Evolutionary conservation across 495 filamentous ascomycete species (phyloP).

Genomic region (Alectoria sarmentosa): DNA sequence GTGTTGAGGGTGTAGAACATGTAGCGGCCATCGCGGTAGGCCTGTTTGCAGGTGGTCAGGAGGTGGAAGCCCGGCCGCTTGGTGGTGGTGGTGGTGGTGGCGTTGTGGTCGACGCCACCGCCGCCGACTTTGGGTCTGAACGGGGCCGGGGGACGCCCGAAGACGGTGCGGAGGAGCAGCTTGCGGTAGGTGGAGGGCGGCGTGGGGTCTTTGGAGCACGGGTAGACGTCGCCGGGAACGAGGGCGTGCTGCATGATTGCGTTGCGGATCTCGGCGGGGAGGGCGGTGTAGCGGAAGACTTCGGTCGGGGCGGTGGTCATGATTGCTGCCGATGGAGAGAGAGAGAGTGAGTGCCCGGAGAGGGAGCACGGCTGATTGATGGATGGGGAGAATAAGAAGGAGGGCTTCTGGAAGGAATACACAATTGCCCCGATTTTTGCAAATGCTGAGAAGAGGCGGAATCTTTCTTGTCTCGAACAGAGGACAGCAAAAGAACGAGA

Average conservation of each 20-base stretch:
- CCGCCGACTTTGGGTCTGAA: neutral
- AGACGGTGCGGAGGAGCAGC: neutral
- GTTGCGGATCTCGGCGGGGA: neutral
- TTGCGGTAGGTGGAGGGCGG: neutral
- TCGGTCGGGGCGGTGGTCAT: neutral
- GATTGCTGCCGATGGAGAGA: neutral
- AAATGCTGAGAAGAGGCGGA: too few species aligned
- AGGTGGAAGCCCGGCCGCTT: neutral
- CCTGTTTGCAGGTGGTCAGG: neutral
- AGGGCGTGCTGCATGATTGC: neutral
- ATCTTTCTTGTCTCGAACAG: too few species aligned
- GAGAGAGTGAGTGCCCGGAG: too few species aligned
- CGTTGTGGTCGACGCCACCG: neutral
- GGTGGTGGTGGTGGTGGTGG: too few species aligned
- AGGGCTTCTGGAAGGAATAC: too few species aligned
- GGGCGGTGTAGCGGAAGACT: neutral
- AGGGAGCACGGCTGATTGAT: too few species aligned
- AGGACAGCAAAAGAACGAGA: too few species aligned
- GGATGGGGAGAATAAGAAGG: too few species aligned
- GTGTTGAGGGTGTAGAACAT: conserved; percentile 1
- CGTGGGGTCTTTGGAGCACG: neutral
- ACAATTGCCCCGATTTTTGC: too few species aligned
- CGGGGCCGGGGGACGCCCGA: neutral
- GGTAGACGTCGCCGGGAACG: conserved; percentile 1
- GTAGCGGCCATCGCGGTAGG: neutral